Evolutionary conservation across 441 rosid genomes (phyloP).

Genomic region (Corymbia calophylla): DNA sequence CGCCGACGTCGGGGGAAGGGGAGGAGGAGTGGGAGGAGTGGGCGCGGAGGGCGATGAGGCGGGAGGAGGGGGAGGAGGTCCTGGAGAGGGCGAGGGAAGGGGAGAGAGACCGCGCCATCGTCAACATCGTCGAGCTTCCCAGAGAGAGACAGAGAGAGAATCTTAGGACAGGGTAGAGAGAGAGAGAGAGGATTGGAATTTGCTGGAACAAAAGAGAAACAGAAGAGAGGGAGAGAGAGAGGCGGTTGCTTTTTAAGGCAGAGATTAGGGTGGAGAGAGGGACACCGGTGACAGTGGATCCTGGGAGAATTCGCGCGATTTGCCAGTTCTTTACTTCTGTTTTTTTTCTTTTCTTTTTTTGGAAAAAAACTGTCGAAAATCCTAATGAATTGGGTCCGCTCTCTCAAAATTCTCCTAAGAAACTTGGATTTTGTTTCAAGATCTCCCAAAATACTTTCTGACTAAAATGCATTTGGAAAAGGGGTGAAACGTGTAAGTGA

Average conservation of each 20-base stretch:
- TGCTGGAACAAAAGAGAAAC: not conserved
- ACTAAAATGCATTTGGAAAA: not conserved
- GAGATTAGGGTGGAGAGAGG: not conserved
- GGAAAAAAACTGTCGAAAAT: not conserved
- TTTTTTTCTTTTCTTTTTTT: not conserved
- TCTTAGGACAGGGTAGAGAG: not conserved
- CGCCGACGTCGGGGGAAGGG: slow-evolving; percentile 32
- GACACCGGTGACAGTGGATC: not conserved
- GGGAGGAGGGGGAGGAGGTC: not conserved
- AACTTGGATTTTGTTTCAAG: not conserved
- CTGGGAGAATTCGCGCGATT: not conserved
- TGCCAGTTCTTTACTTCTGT: not conserved
- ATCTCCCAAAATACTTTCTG: too few species aligned
- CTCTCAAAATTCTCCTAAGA: not conserved
- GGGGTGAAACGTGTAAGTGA: not conserved
- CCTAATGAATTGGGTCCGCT: too few species aligned
- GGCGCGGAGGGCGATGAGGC: not conserved
- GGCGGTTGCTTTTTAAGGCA: not conserved
- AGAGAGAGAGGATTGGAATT: not conserved
- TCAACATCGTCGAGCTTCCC: not conserved
- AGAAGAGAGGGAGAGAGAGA: not conserved
- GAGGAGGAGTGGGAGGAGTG: slow-evolving; percentile 37
- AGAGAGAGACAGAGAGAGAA: not conserved
- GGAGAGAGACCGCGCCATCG: not conserved
- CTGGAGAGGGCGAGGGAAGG: not conserved